phyloP scores from a whole-genome alignment of 805 yeast species.

The Ogataea kodamae region DNA sequence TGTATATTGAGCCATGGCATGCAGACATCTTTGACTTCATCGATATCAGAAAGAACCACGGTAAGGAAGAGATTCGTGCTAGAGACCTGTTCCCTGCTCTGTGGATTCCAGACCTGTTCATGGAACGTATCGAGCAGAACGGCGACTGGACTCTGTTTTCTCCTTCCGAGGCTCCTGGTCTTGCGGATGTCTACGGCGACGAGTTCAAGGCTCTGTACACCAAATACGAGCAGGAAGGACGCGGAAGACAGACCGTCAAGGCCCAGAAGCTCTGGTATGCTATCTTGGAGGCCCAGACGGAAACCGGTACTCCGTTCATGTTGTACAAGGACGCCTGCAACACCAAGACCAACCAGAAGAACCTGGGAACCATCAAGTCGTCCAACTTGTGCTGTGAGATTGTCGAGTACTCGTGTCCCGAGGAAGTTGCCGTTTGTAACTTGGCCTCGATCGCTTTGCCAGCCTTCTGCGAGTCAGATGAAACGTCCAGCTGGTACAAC shows the following conservation, averaged over 20 bases:
- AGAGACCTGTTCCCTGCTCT: constrained; percentile 61
- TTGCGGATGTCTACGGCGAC: constrained; percentile 52
- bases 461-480: constrained; percentile 48
- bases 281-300: constrained; percentile 59
- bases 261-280: constrained; percentile 63
- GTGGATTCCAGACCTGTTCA: constrained; percentile 62
- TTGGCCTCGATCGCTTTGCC: constrained; percentile 60
- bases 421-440: constrained; percentile 60
- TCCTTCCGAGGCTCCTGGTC: constrained; percentile 57
- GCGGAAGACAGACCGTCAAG: constrained; percentile 47
- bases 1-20: constrained; percentile 63
- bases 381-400: constrained; percentile 63
- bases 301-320: constrained; percentile 65
- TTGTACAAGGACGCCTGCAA: constrained; percentile 62
- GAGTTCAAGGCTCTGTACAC: constrained; percentile 52
- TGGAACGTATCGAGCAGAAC: constrained; percentile 56
- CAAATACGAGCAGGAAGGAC: constrained; percentile 48
- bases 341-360: constrained; percentile 55
- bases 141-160: constrained; percentile 58
- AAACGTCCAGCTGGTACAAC: constrained; percentile 44
- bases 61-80: constrained; percentile 61
- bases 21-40: constrained; percentile 56
- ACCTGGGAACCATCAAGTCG: constrained; percentile 56
- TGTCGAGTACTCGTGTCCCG: constrained; percentile 56
- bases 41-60: constrained; percentile 60